Evolutionary conservation across 1,139 yeast species (phyloP).

Genomic region (Geotrichum europaeum): DNA sequence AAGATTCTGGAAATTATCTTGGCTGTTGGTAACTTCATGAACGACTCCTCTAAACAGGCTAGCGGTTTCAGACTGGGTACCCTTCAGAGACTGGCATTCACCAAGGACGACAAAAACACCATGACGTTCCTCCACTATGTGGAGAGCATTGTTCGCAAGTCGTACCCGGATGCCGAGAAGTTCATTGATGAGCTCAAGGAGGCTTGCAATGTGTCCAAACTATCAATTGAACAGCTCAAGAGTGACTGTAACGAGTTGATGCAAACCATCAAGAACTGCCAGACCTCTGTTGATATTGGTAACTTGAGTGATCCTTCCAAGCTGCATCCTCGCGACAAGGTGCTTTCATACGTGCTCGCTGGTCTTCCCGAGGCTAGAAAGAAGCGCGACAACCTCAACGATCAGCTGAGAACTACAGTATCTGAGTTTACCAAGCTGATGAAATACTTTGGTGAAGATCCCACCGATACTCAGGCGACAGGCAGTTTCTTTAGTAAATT

Average conservation of each 20-base stretch:
- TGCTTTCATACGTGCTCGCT: slow-evolving; percentile 50
- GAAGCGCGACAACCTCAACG: slow-evolving; percentile 51
- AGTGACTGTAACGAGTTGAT: slow-evolving; percentile 63
- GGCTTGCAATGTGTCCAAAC: slow-evolving; percentile 56
- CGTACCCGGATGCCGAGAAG: slow-evolving; percentile 69
- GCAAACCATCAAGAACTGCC: slow-evolving; percentile 48
- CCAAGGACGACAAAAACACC: slow-evolving; percentile 76
- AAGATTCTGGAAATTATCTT: slow-evolving; percentile 69
- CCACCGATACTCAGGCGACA: slow-evolving; percentile 53
- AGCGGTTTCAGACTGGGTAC: slow-evolving; percentile 80
- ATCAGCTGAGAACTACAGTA: slow-evolving; percentile 51
- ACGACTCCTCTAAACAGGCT: slow-evolving; percentile 73
- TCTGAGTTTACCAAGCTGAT: slow-evolving; percentile 55
- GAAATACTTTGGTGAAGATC: slow-evolving; percentile 80
- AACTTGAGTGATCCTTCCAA: slow-evolving; percentile 59
- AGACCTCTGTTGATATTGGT: slow-evolving; percentile 58
- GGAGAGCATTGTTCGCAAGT: slow-evolving; percentile 68
- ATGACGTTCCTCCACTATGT: slow-evolving; percentile 82
- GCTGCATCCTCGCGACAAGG: slow-evolving; percentile 74
- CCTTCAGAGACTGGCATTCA: slow-evolving; percentile 71
- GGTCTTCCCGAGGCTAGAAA: slow-evolving; percentile 53
- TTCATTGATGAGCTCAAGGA: slow-evolving; percentile 71
- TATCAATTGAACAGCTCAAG: slow-evolving; percentile 71
- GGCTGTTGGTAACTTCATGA: slow-evolving; percentile 91
- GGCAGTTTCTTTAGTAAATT: slow-evolving; percentile 68